These are phyloP conservation scores for Celoporthe dispersa DNA, from an alignment of 2,329 filamentous ascomycete species.

Conservation along the genomic window DNA sequence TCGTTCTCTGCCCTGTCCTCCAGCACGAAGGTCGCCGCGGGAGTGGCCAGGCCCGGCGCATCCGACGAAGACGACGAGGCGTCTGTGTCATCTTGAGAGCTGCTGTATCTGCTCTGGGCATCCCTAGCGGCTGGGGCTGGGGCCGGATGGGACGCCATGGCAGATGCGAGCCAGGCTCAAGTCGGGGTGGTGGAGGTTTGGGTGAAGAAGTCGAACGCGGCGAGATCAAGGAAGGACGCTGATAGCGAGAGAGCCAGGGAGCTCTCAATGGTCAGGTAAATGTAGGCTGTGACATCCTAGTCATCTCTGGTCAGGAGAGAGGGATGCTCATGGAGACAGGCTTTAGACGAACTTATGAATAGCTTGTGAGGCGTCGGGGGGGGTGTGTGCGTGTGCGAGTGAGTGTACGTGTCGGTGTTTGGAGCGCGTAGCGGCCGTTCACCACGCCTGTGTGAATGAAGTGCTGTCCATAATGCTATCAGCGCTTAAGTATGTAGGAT, in stretches of 20 bases:
- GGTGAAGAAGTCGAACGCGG: background rate
- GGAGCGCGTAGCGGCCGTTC: background rate
- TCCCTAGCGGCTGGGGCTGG: background rate
- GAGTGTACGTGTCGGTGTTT: background rate
- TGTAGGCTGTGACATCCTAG: background rate
- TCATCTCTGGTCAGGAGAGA: background rate
- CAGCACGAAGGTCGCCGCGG: conserved; percentile 16
- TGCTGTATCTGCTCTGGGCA: background rate
- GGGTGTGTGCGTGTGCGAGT: background rate
- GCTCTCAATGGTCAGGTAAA: background rate
- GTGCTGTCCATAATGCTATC: no score
- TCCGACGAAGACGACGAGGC: conserved; percentile 4
- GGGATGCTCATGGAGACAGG: background rate
- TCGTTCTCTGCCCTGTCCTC: conserved; percentile 11
- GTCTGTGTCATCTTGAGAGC: background rate
- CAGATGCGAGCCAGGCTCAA: background rate
- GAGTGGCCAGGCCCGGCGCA: background rate
- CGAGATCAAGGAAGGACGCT: background rate
- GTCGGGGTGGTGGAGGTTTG: background rate
- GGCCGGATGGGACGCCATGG: background rate
- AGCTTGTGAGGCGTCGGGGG: background rate
- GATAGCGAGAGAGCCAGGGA: background rate
- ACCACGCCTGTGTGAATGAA: background rate
- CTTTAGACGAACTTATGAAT: background rate
- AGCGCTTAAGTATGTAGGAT: no score